Evolutionary conservation across 805 yeast genomes (phyloP), one percentile per base, ranked within the genome.

Genomic region (Candida koratica): DNA sequence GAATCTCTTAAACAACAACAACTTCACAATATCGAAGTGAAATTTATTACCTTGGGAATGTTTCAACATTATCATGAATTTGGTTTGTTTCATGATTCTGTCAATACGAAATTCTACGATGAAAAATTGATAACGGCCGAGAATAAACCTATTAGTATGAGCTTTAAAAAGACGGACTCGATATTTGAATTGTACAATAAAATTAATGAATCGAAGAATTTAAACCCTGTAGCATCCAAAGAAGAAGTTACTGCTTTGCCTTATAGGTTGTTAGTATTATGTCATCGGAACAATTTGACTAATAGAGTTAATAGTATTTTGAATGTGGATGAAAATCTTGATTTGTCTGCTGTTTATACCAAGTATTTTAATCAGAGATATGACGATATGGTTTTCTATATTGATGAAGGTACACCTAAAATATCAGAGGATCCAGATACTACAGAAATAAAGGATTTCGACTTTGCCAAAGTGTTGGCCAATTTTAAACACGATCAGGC

Each of bases 71-170:
- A 75, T 51, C 69, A 76, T 49, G 95, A 94, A 0, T 80, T 84
- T 51, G 96, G 88, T 55, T 52, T 83, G 11, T 85, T 81, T 9
- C 80, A 86, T 4, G 84, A 84, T 65, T 71, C 74, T 10, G 56
- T 66, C 0, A 53, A 52, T 34, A 49, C 47, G 8, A 64, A 65
- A 29, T 64, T 66, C 29, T 79, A 64, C 45, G 73, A 73, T 31
- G 71, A 74, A 19, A 73, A 67, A 1, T 54, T 75, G n/a, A 16
- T 38, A 7, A 30, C 24, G 6, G 11, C 24, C 4, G 25, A 19
- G 14, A 69, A 67, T 45, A 69, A 67, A 24, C 81, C 93, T 0
- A 8, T 63, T 2, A 48, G 56, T 3, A 50, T 81, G 26, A 75
- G 73, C 52, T 66, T 81, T 2, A 64, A 75, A 46, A 83, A 79